Evolutionary conservation across 768 basidiomycete species (phyloP), one percentile per base, ranked within the genome.

Genomic region (Amanita phalloides): DNA sequence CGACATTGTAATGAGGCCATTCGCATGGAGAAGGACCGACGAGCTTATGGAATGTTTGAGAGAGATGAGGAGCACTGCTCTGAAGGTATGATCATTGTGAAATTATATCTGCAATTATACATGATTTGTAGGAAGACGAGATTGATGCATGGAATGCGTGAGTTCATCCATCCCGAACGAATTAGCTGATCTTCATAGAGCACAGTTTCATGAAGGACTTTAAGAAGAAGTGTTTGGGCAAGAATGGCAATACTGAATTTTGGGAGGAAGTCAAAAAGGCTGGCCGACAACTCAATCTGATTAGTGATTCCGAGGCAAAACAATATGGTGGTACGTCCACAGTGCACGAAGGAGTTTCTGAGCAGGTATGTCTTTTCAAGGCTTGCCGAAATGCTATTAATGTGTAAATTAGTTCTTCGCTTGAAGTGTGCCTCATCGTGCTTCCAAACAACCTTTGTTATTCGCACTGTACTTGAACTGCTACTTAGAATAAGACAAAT

Each of bases 101-200:
- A 9, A 47, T n/a, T 45, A 7, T 21, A 30, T 54, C 43, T 11
- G 42, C 41, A 6, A 32, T 17, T 23, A 4, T 32, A 37, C 17
- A 21, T 23, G 20, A 42, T 11, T 20, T 49, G 25, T 56, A 89
- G 80, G 86, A 90, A 67, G 86, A 90, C 63, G 87, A 91, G 63
- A 78, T 90, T 35, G 84, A 86, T 42, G 77, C 77, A 30, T 92
- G 89, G 89, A 91, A 92, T 65, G 66, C 61, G 84, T 85, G 56
- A 57, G 77, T 70, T 35, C 14, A 23, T 8, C 17, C 23, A 17
- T 5, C 43, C 32, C 5, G 32, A 14, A 21, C 11, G 8, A 32
- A 13, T 9, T 37, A 35, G 6, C 10, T 21, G 14, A 35, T 21
- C 43, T 51, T 30, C 32, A 17, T 51, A 44, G 49, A 45, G 14